Evolutionary conservation across 208 protist genomes (phyloP), one percentile per base, ranked within the genome.

Genomic region (Trypanosomatidae sp.): DNA sequence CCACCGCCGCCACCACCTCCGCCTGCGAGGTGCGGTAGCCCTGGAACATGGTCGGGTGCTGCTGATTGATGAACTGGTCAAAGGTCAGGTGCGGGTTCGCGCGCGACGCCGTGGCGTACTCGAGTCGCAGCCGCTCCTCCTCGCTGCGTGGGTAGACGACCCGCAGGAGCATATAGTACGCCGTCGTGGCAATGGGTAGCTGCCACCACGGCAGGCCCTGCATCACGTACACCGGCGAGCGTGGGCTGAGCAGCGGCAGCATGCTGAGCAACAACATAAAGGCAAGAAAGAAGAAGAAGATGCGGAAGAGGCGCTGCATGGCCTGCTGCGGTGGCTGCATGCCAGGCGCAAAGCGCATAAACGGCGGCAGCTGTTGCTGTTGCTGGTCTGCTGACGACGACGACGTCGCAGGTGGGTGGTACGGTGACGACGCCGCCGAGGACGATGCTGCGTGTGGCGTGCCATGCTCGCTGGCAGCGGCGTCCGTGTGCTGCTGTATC

Each of bases 121-220:
- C 83, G 13, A 53, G 52, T 52, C 88, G 75, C 43, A 92, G 71
- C n/a, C 66, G 60, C 22, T 61, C 51, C 51, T 88, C 67, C 48
- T 88, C 71, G 22, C 47, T 46, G 33, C 64, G 62, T 2, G 75
- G 67, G 39, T 81, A 74, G 13, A 92, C 46, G 2, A 61, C 56
- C 3, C 72, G 61, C 22, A 88, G 66, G 4, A 92, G 50, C 20
- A 86, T 43, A 53, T 64, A 84, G 53, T 72, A 76, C n/a, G 78
- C 52, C 7, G 65, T 54, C 0, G 71, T 69, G 10, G 56, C 48
- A 15, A 81, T 63, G 10, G 83, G 78, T 22, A 88, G 60, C 48
- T 88, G 66, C 69, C 75, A 86, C 78, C 74, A 88, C 28, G 67
- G 66, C 21, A 87, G 51, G 16, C 65, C 75, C 38, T 79, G 71